Evolutionary conservation across 2,329 filamentous ascomycete genomes (phyloP), one percentile per base, ranked within the genome.

Genomic region (Cladosporium sp.): DNA sequence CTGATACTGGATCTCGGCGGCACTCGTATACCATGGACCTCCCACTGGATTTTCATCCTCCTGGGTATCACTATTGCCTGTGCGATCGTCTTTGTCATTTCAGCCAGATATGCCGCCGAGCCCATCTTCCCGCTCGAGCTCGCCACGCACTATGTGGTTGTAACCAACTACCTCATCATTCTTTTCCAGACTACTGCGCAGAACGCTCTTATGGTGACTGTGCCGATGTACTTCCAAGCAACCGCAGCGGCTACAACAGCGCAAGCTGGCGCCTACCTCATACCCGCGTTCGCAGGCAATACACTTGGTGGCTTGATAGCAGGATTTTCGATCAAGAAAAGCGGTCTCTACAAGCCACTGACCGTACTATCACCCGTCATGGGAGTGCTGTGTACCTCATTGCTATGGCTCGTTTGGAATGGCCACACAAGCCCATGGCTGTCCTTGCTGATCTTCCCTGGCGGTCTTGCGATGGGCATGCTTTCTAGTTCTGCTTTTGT

Each of bases 211-310:
- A 85, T 89, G 82, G 86, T 85, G 56, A 80, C 81, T 0, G 80
- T 89, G 0, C 88, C 88, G 0, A 71, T 90, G 0, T 90, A 90
- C 72, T 90, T 90, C 63, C 84, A 88, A 59, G 81, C 87, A 1
- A 86, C 86, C 0, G 74, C 80, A 5, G 74, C 77, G 0, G 80
- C 79, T 2, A 84, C 82, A 0, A 84, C 82, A 45, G 84, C 86
- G 0, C 73, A 76, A 1, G 85, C 87, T 0, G 81, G 81, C 1
- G 74, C 82, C 0, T 84, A 89, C 64, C 74, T 91, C 0, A 78
- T 90, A 40, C 88, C 88, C 0, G 84, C 87, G 0, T 86, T 90
- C 0, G 72, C 82, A 0, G 88, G 87, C 0, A 90, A 90, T 64
- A 83, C 87, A 0, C 60, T 84, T 0, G 87, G 86, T 1, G 85